These are phyloP conservation scores for Silene latifolia DNA, from an alignment of 148 eudicot genomes.

Conservation along the genomic window DNA sequence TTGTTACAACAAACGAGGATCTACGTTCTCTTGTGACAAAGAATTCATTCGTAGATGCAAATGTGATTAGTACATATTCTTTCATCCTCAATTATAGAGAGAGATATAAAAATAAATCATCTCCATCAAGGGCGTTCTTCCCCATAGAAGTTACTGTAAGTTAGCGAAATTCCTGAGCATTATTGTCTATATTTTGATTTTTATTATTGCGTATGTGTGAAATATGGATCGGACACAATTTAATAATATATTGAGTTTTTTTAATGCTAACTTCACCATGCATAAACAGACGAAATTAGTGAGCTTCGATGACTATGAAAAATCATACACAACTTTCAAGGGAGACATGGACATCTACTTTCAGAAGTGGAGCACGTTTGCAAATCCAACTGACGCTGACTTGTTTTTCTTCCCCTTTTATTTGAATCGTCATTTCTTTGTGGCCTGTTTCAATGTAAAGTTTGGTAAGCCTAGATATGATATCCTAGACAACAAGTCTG, in stretches of 20 bases:
- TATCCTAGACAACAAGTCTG: background rate
- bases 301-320: background rate
- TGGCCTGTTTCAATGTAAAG: background rate
- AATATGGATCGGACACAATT: no score
- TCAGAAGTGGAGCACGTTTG: background rate
- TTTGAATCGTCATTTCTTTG: background rate
- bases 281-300: background rate
- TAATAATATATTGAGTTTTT: no score
- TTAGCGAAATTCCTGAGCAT: no score
- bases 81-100: background rate
- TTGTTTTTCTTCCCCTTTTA: background rate
- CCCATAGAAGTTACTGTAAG: no score
- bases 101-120: background rate
- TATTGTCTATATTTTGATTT: no score
- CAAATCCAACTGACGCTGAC: background rate
- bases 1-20: background rate
- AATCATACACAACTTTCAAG: background rate
- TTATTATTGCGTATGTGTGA: no score
- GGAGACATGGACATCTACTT: background rate
- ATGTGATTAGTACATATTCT: background rate
- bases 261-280: no score
- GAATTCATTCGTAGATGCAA: background rate
- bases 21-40: background rate
- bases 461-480: background rate
- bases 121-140: no score